phyloP scores from a whole-genome alignment of 2,329 filamentous ascomycete species.

The Chaetothyriales sp. region DNA sequence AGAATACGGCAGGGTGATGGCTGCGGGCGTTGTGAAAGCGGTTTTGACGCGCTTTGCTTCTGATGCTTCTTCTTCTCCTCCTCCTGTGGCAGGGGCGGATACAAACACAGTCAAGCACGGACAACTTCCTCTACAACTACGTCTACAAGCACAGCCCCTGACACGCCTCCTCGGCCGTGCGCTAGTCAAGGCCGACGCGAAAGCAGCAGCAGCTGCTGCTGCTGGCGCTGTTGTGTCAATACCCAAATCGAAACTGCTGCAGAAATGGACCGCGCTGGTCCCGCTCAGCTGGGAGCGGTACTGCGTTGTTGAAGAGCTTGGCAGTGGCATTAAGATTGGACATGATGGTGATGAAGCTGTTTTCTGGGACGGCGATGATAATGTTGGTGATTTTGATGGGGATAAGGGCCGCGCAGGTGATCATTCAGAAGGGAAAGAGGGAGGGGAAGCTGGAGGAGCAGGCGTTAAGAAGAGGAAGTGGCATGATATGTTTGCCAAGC shows the following conservation, averaged over 20 bases:
- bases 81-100: conserved; percentile 1
- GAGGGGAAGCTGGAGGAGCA: not conserved
- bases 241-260: conserved; percentile 1
- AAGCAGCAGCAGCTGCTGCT: not conserved
- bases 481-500: conserved; percentile 18
- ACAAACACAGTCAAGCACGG: not conserved
- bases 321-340: not conserved
- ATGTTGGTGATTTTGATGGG: not conserved
- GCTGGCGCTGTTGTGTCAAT: not conserved
- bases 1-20: not conserved
- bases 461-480: conserved; percentile 15
- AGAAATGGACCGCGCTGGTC: conserved; percentile 7
- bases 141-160: not conserved
- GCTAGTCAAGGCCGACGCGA: not conserved
- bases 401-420: not conserved
- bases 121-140: not conserved
- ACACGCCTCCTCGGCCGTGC: not conserved
- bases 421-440: not conserved
- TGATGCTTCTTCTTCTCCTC: too few species aligned
- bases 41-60: conserved; percentile 5
- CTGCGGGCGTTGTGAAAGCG: conserved; percentile 3
- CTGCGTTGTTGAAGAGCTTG: conserved; percentile 6
- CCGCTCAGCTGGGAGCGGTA: conserved; percentile 10
- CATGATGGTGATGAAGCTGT: conserved; percentile 1
- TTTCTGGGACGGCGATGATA: not conserved